A percentile compares a stretch with the other conserved stretches of the same genome.
These are phyloP conservation scores for Scenedesmus sp. DNA, from an alignment of 163 green algal genomes.

Conservation along the genomic window DNA sequence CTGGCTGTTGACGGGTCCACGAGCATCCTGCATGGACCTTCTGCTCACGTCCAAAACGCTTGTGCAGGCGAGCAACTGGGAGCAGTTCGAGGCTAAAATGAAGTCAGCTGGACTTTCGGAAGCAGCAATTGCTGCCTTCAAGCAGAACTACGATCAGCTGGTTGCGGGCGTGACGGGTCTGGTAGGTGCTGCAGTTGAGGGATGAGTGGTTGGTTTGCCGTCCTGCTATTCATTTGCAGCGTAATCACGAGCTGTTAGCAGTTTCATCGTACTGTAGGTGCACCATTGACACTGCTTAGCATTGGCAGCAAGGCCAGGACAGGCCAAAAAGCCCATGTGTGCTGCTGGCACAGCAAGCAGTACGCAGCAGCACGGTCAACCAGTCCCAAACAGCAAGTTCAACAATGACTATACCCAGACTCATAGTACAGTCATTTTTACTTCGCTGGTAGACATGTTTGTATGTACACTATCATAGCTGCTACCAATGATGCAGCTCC, in stretches of 20 bases:
- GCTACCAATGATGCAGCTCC: neutral
- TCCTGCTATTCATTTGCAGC: neutral
- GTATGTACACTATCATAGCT: too few relatives aligned
- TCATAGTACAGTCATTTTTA: neutral
- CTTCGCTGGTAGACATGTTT: too few relatives aligned
- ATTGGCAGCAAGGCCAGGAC: neutral
- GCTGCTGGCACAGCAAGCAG: neutral
- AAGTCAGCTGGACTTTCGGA: slow-evolving; percentile 69
- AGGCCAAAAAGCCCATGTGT: neutral
- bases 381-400: neutral
- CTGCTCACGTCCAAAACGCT: neutral
- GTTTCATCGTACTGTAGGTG: neutral
- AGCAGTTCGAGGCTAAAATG: slow-evolving; percentile 86
- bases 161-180: slow-evolving; percentile 87
- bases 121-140: slow-evolving; percentile 90
- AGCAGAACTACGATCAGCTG: slow-evolving; percentile 92
- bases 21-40: neutral
- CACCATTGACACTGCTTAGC: neutral
- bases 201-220: neutral
- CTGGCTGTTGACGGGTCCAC: neutral
- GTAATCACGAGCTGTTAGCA: neutral
- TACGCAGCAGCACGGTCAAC: neutral
- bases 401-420: neutral
- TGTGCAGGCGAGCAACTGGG: slow-evolving; percentile 23
- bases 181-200: slow-evolving; percentile 64